phyloP scores from a whole-genome alignment of 768 basidiomycete species.

The Phlebiopsis gigantea region DNA sequence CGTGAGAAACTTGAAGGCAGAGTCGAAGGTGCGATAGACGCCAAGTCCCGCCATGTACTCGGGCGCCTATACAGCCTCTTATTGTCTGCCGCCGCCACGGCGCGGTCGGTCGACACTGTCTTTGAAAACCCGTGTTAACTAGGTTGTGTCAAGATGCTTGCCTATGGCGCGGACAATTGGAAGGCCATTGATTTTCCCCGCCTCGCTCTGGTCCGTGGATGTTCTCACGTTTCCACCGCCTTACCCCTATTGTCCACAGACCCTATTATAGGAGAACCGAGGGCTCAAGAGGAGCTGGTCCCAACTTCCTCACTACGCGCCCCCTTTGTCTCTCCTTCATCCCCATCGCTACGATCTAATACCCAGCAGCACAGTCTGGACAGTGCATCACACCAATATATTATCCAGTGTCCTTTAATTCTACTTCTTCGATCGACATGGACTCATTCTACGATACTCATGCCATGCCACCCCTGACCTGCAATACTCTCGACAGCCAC shows the following conservation, averaged over 20 bases:
- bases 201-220: not conserved
- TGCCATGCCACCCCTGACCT: constrained; percentile 29
- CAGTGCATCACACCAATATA: not conserved
- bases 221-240: not conserved
- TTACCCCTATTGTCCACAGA: not conserved
- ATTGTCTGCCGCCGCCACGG: no score
- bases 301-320: not conserved
- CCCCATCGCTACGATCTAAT: not conserved
- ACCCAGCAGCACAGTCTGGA: not conserved
- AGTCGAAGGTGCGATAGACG: no score
- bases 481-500: constrained; percentile 26
- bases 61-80: no score
- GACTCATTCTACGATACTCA: not conserved
- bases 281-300: not conserved
- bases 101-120: not conserved
- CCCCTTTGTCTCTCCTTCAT: not conserved
- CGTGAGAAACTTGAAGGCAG: no score
- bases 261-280: not conserved
- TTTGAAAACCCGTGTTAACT: not conserved
- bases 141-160: not conserved
- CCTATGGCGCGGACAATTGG: not conserved
- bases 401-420: not conserved
- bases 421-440: not conserved
- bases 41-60: no score
- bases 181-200: not conserved